A percentile compares a stretch with the other conserved stretches of the same genome.
phyloP scores from a whole-genome alignment of 2,329 filamentous ascomycete genomes.

The Xylariales sp. region DNA sequence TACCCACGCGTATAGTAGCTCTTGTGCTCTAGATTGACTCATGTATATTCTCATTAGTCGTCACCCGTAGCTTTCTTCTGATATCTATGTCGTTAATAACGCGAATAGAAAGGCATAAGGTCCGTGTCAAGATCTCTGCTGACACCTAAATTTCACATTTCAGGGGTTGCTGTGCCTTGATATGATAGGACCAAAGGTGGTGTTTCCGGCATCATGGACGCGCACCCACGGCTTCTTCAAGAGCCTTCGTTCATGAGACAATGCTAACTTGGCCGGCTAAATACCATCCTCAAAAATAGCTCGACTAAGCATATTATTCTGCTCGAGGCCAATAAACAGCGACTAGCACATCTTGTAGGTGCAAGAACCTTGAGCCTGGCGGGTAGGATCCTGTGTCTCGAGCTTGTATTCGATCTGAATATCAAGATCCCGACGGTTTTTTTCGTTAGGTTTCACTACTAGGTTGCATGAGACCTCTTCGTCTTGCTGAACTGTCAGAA shows the following conservation, averaged over 20 bases:
- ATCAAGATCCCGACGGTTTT: conserved; percentile 95
- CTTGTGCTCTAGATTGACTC: conserved; percentile 12
- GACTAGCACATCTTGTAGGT: conserved; percentile 81
- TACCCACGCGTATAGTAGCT: conserved; percentile 5
- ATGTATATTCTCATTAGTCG: conserved; percentile 26
- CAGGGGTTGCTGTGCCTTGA: conserved; percentile 4
- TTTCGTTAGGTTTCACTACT: conserved; percentile 87
- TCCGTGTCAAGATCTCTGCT: conserved; percentile 12
- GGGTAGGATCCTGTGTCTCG: conserved; percentile 77
- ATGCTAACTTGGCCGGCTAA: neutral
- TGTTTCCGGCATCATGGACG: conserved; percentile 3
- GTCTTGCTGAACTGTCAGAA: conserved; percentile 88
- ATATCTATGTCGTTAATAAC: conserved; percentile 25
- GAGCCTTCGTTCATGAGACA: conserved; percentile 10
- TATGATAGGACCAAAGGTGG: neutral
- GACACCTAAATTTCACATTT: neutral
- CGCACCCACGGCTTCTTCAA: neutral
- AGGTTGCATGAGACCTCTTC: conserved; percentile 82
- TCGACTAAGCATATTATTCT: conserved; percentile 10
- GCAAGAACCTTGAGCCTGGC: conserved; percentile 75
- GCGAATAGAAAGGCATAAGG: conserved; percentile 19
- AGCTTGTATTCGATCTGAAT: conserved; percentile 88
- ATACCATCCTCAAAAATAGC: conserved; percentile 1
- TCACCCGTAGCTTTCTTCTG: conserved; percentile 24
- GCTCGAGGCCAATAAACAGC: neutral